Evolutionary conservation across 306 rosid genomes (phyloP).

Genomic region (Inga oerstediana): DNA sequence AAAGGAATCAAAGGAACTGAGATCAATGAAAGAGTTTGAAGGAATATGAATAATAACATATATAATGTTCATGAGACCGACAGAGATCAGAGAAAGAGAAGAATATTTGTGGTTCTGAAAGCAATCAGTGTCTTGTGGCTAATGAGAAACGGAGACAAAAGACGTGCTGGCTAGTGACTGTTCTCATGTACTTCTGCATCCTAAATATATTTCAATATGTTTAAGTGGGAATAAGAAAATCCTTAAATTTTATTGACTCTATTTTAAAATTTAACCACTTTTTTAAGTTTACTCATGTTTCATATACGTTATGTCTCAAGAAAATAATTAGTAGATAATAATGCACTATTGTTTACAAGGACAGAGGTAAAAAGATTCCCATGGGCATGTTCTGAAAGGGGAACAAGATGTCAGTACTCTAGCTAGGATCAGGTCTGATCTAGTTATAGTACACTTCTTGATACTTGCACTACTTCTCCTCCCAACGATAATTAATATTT

Average conservation of each 20-base stretch:
- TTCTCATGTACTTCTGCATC: too few species aligned
- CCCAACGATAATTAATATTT: conserved; percentile 6
- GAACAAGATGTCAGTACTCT: conserved; percentile 23
- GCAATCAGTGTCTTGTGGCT: conserved; percentile 41
- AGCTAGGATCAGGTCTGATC: conserved; percentile 44
- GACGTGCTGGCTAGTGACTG: conserved; percentile 38
- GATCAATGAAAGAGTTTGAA: conserved; percentile 30
- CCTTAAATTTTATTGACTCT: too few species aligned
- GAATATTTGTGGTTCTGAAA: conserved; percentile 41
- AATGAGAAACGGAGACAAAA: conserved; percentile 45
- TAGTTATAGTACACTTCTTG: conserved; percentile 39
- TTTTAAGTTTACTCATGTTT: too few species aligned
- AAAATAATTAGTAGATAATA: background rate
- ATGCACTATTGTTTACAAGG: conserved; percentile 32
- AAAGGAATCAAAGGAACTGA: conserved; percentile 39
- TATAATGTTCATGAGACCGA: background rate
- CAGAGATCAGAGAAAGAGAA: conserved; percentile 24
- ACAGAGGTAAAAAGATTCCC: conserved; percentile 70
- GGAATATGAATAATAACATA: conserved; percentile 36
- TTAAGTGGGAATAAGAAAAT: too few species aligned
- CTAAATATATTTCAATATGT: too few species aligned
- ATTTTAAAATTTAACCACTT: too few species aligned
- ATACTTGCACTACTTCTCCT: conserved; percentile 32
- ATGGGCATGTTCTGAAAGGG: conserved; percentile 64
- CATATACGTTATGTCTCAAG: too few species aligned